Evolutionary conservation across 2,329 filamentous ascomycete species (phyloP).

Genomic region (Sclerotinia borealis): DNA sequence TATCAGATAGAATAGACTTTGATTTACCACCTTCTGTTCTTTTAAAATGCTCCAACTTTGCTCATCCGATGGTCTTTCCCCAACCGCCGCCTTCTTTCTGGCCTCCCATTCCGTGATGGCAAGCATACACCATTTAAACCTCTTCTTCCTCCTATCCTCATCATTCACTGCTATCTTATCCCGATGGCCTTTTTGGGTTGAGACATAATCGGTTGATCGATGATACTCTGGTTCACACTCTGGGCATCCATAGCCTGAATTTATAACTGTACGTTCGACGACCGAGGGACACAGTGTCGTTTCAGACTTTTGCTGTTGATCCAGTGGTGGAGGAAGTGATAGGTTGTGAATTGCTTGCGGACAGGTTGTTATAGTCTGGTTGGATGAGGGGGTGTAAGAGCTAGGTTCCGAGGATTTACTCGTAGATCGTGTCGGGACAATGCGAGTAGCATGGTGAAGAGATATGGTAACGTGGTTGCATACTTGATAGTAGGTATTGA

Average conservation of each 20-base stretch:
- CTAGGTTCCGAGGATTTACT: background rate
- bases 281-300: background rate
- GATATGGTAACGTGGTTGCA: slow-evolving; percentile 8
- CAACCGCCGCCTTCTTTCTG: background rate
- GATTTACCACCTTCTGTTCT: background rate
- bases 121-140: slow-evolving; percentile 3
- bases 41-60: background rate
- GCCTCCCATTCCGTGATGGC: slow-evolving; percentile 8
- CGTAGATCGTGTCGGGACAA: too few species aligned
- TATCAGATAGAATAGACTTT: background rate
- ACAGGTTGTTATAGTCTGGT: background rate
- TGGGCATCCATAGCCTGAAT: slow-evolving; percentile 8
- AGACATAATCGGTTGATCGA: background rate
- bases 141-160: background rate
- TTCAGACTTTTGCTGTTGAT: background rate
- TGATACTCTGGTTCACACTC: slow-evolving; percentile 9
- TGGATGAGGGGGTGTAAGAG: background rate
- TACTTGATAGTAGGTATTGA: slow-evolving; percentile 1
- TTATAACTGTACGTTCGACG: background rate
- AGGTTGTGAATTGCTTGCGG: slow-evolving; percentile 4
- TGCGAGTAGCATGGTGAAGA: background rate
- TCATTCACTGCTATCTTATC: background rate
- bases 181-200: background rate
- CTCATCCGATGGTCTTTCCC: background rate
- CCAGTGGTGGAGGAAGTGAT: background rate